Evolutionary conservation across 2,329 filamentous ascomycete genomes (phyloP), one percentile per base, ranked within the genome.

Genomic region (Ramularia collo-cygni): DNA sequence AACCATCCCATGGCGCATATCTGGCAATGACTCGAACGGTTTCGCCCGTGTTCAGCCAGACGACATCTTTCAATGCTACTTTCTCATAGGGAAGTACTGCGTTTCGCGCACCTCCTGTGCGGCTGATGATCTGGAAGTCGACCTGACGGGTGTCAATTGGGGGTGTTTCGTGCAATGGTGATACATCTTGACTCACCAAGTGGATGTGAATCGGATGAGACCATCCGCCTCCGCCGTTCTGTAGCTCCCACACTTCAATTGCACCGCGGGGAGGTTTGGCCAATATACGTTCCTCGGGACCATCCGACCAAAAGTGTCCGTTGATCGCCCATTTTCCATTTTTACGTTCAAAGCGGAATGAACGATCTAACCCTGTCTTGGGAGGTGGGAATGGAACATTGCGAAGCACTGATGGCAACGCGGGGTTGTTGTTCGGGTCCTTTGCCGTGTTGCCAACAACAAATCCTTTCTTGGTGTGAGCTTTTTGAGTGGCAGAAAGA

Each of bases 101-200:
- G 2, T 28, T 28, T 12, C 63, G 58, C n/a, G 62, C 58, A 4
- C 64, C 64, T 3, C 68, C 67, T 0, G 50, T 64, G 12, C 74
- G 68, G 4, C 59, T 62, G 10, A 75, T 48, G 13, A 77, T 61
- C 37, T 69, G 65, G 55, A 77, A 74, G 48, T 77, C 73, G 24
- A 78, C 66, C 1, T 77, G 63, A 50, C 77, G 75, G 29, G 77
- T 69, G 53, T 77, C 14, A n/a, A n/a, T n/a, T n/a, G n/a, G n/a
- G n/a, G n/a, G n/a, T n/a, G n/a, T n/a, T n/a, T n/a, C n/a, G n/a
- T n/a, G n/a, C n/a, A n/a, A n/a, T n/a, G n/a, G n/a, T n/a, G n/a
- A n/a, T n/a, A n/a, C 14, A 12, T n/a, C 14, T 8, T 14, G 12
- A 28, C 27, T 28, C 14, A 28, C 27, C 27, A 28, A 28, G 8